Base-by-base conservation (phyloP, 2,329 filamentous ascomycete genomes). In the Pestalotiopsis sp. region DNA sequence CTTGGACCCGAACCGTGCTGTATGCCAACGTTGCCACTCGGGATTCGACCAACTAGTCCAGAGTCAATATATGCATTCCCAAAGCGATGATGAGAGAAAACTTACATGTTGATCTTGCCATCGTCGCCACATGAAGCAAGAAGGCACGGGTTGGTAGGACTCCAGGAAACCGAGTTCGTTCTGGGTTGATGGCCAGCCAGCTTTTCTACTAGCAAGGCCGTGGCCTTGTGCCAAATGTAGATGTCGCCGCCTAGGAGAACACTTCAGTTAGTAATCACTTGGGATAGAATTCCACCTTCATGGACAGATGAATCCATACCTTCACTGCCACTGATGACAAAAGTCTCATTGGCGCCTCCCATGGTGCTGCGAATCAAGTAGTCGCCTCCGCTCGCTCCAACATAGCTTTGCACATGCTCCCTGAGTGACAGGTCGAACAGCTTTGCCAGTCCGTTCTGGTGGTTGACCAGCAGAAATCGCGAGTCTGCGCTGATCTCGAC, bases 101-200 rank as follows among this genome's bases (percentile, higher is more conserved):
- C 92, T 85, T 84, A 98, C 92, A 99, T 94, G 81, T 92, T 91
- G 72, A 98, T 91, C 77, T 88, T 90, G 67, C 87, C 86, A 76
- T 98, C 96, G 78, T 99, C 96, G 20, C 95, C 95, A 69, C 93
- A 95, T 13, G 94, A 95, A 17, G 94, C 96, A 80, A 98, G 93
- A 84, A 98, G 91, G 70, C 89, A 89, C 1, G 93, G 90, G 76
- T 98, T 89, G 12, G 83, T 86, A 1, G 96, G 95, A 75, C 95
- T 96, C 95, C 96, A 99, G 25, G 92, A 87, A 49, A 97, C 92
- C 7, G 93, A 89, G 78, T 98, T 98, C 72, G 96, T 95, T 41
- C 94, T 91, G 13, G 88, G 86, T 6, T 84, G 83, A 74, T 98
- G 95, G 0, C 91, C 95, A 39, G 90, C 87, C 2, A 98, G 83